Base-by-base conservation (phyloP, 805 yeast genomes). In the Cyberlindnera euphorbiae region DNA sequence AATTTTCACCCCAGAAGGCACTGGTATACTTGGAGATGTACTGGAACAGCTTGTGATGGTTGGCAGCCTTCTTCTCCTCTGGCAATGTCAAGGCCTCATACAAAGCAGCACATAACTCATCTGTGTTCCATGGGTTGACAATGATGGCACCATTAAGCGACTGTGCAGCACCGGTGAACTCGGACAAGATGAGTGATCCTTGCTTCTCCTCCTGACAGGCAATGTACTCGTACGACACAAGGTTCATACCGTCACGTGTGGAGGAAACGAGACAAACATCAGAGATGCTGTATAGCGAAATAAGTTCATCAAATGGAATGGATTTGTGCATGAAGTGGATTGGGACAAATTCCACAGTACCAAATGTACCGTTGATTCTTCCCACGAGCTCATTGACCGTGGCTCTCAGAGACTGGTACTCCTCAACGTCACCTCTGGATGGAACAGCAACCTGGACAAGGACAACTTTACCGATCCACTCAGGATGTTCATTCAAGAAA, bases 101-200 rank as follows among this genome's bases (percentile, higher is more conserved):
- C 37, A 90, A 82, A 4, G 97, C 82, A 28, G 77, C 84, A 14
- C 94, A 79, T 56, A 90, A 62, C 49, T 93, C 98, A 49, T 93
- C 98, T 16, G 89, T 90, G 58, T 90, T 93, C 99, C 99, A 93
- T 4, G 99, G 99, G 55, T 93, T 93, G 15, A 93, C 95, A 41
- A 93, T 77, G 11, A 90, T 59, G 2, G 96, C 88, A 17, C 99
- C 99, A 55, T 93, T 90, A 45, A 93, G 67, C 1, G 95, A 83
- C 63, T 93, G 99, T 1, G 98, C 97, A n/a, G 98, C 98, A 32
- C 99, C 99, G 0, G 98, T 93, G 64, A 93, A 93, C 63, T 93
- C 99, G 28, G 95, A 82, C 44, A 93, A 60, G 32, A 93, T 84
- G 49, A 93, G 69, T 4, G 88, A 78, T 8, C 99, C 99, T 45